phyloP scores from a whole-genome alignment of 306 rosid species.

The Astragalus glycyphyllos region DNA sequence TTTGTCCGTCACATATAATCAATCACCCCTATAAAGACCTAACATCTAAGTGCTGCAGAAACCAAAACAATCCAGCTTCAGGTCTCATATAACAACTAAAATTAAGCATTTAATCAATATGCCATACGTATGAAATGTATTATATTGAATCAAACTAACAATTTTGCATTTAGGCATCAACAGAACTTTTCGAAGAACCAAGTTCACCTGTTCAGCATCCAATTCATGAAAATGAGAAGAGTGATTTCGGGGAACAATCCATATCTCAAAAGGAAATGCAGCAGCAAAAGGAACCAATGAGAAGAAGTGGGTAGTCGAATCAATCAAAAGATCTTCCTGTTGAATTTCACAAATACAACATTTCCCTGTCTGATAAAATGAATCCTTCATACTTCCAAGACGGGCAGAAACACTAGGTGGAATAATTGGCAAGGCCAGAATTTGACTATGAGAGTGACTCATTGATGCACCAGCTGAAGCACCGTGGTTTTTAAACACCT shows the following conservation, averaged over 20 bases:
- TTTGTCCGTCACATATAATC: no score
- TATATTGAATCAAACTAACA: background rate
- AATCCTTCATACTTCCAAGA: conserved; percentile 58
- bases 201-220: conserved; percentile 62
- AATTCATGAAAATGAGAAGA: conserved; percentile 73
- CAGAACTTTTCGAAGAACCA: background rate
- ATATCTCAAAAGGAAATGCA: conserved; percentile 81
- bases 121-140: background rate
- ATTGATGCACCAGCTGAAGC: conserved; percentile 93
- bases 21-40: no score
- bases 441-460: conserved; percentile 89
- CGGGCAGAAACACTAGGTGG: conserved; percentile 74
- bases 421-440: conserved; percentile 73
- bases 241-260: conserved; percentile 84
- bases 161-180: background rate
- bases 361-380: conserved; percentile 59
- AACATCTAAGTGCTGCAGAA: background rate
- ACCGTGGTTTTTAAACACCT: conserved; percentile 89
- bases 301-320: conserved; percentile 62
- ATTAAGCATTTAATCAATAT: background rate
- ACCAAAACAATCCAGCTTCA: background rate
- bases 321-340: conserved; percentile 56
- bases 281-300: conserved; percentile 81
- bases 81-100: background rate
- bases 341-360: conserved; percentile 68